These are phyloP conservation scores for Mediolabrus comicus DNA, from an alignment of 108 stramenopile genomes.

Conservation along the genomic window DNA sequence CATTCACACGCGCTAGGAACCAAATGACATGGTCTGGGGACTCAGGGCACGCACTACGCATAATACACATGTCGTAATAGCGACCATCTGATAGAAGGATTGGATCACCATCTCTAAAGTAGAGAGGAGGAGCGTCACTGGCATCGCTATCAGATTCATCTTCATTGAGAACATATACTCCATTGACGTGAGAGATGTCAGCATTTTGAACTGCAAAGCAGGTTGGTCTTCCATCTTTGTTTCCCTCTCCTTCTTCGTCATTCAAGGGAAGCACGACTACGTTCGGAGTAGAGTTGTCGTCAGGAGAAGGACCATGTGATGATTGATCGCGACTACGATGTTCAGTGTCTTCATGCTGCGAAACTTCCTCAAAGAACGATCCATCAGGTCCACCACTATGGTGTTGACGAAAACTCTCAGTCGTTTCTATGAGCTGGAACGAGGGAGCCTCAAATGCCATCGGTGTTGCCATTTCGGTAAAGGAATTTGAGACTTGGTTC, in stretches of 20 bases:
- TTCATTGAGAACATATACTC: slow-evolving; percentile 18
- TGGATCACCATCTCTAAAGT: slow-evolving; percentile 37
- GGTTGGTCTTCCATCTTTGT: neutral
- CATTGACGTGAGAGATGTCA: slow-evolving; percentile 33
- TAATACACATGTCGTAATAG: slow-evolving; percentile 44
- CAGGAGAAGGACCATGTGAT: neutral
- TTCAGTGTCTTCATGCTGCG: neutral
- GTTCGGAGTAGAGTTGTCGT: neutral
- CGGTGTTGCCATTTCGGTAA: neutral
- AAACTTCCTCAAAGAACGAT: neutral
- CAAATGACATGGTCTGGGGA: slow-evolving; percentile 33
- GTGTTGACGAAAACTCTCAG: neutral
- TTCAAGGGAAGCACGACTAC: slow-evolving; percentile 12
- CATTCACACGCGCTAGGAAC: slow-evolving; percentile 40
- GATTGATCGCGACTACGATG: neutral
- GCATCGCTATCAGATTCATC: neutral
- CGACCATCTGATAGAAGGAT: slow-evolving; percentile 22
- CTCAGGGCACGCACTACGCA: slow-evolving; percentile 32
- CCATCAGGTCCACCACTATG: neutral
- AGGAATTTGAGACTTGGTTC: neutral
- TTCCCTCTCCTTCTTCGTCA: slow-evolving; percentile 10
- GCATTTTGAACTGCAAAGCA: slow-evolving; percentile 31
- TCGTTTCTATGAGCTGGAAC: neutral
- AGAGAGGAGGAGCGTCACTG: slow-evolving; percentile 17
- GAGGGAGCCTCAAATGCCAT: neutral